Percentiles rank a stretch among this genome's conserved stretches.
phyloP scores from a whole-genome alignment of 441 rosid genomes.

The Eutrema salsugineum region DNA sequence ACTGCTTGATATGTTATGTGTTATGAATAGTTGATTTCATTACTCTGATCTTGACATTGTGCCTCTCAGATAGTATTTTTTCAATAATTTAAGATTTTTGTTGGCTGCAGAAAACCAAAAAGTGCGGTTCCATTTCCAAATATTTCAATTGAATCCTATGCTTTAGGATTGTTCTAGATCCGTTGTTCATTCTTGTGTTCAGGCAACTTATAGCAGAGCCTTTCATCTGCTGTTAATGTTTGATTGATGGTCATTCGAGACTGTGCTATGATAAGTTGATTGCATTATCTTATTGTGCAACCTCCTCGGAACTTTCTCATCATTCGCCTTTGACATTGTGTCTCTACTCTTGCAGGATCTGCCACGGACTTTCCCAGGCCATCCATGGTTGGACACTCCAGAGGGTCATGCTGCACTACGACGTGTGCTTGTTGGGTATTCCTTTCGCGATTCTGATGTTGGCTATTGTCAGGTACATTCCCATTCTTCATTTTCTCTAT shows the following conservation, averaged over 20 bases:
- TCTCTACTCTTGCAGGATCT: constrained; percentile 60
- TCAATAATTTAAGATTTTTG: not conserved
- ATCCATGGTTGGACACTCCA: constrained; percentile 97
- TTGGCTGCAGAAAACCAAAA: not conserved
- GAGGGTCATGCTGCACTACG: constrained; percentile 92
- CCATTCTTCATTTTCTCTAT: not conserved
- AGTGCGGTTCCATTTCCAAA: not conserved
- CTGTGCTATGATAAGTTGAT: not conserved
- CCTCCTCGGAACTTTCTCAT: not conserved
- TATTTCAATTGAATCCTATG: not conserved
- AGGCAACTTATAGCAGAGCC: not conserved
- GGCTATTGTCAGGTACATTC: constrained; percentile 91
- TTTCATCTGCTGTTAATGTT: not conserved
- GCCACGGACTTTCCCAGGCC: constrained; percentile 97
- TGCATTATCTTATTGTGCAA: no score
- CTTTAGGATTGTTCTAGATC: not conserved
- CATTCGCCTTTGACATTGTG: not conserved
- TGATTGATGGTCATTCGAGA: not conserved
- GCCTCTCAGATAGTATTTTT: not conserved
- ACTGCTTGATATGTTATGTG: not conserved
- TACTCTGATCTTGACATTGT: not conserved
- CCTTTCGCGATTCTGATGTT: constrained; percentile 98
- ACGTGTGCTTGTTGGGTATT: constrained; percentile 92
- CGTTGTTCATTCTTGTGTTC: not conserved
- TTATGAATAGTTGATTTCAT: not conserved